Percentiles rank a stretch among this genome's conserved stretches.
Conservation (phyloP, 768 basidiomycete genomes). For the Boletus reticulatus region DNA sequence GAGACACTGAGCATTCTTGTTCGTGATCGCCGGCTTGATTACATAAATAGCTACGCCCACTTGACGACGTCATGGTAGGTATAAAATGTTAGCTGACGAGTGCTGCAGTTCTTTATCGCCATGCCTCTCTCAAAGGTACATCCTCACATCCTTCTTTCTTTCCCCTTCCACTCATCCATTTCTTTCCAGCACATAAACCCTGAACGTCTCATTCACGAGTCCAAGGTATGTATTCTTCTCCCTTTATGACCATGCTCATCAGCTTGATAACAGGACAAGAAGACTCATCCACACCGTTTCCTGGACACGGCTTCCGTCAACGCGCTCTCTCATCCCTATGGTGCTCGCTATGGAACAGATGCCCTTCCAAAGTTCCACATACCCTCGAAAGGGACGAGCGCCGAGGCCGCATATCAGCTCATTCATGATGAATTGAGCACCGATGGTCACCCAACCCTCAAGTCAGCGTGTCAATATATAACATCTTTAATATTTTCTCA, state of each 20-base stretch:
- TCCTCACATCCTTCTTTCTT: background rate
- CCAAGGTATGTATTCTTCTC: constrained; percentile 40
- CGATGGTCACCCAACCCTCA: constrained; percentile 55
- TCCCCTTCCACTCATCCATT: background rate
- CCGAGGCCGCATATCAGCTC: constrained; percentile 52
- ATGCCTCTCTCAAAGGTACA: constrained; percentile 65
- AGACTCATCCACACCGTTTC: constrained; percentile 31
- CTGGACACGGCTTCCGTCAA: constrained; percentile 36
- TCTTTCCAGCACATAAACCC: constrained; percentile 71
- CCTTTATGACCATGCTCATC: background rate
- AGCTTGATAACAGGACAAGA: constrained; percentile 43
- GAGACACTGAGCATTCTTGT: too few relatives aligned
- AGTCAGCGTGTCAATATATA: constrained; percentile 23
- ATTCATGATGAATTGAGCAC: constrained; percentile 63
- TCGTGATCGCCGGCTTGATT: too few relatives aligned
- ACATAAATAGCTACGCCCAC: too few relatives aligned
- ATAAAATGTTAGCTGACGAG: too few relatives aligned
- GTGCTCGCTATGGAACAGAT: constrained; percentile 62
- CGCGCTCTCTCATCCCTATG: constrained; percentile 46
- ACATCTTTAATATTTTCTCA: background rate
- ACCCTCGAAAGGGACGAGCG: constrained; percentile 55
- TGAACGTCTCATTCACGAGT: constrained; percentile 57
- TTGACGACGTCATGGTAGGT: too few relatives aligned
- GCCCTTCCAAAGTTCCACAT: constrained; percentile 70
- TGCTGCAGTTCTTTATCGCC: background rate